These are phyloP conservation scores for Raffaelea arxii DNA, from an alignment of 2,329 filamentous ascomycete genomes.

Conservation along the genomic window DNA sequence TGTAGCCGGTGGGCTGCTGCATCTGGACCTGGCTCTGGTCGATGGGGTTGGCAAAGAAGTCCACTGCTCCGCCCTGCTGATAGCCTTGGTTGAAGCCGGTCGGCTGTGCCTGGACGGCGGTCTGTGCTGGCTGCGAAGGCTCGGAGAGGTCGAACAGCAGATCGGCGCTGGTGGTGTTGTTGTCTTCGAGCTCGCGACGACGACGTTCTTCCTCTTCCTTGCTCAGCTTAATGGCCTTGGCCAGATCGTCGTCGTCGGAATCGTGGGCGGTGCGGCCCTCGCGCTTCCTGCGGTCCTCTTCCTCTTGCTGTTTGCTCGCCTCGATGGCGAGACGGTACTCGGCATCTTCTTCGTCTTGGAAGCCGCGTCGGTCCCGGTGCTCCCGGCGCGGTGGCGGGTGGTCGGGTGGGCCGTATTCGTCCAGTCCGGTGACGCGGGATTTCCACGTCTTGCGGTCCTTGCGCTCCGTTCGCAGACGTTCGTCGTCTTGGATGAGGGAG, in stretches of 20 bases:
- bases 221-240: conserved; percentile 90
- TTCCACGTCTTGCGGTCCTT: conserved; percentile 94
- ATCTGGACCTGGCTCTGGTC: conserved; percentile 66
- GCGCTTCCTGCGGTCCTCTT: conserved; percentile 74
- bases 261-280: conserved; percentile 42
- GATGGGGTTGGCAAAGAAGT: conserved; percentile 95
- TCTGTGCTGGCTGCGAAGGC: conserved; percentile 35
- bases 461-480: conserved; percentile 80
- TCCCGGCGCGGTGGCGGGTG: conserved; percentile 29
- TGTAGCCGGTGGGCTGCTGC: conserved; percentile 72
- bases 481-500: conserved; percentile 83
- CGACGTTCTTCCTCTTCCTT: conserved; percentile 89
- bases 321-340: conserved; percentile 88
- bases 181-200: conserved; percentile 65
- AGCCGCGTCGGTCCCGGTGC: conserved; percentile 37
- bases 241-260: conserved; percentile 73
- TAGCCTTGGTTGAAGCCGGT: conserved; percentile 96
- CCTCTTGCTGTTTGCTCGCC: conserved; percentile 89
- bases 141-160: conserved; percentile 88
- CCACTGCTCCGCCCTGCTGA: conserved; percentile 90
- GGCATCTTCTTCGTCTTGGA: conserved; percentile 70
- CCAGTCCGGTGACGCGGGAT: conserved; percentile 85
- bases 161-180: conserved; percentile 48
- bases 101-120: conserved; percentile 62
- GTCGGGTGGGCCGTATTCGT: conserved; percentile 57